phyloP scores from a whole-genome alignment of 2,329 filamentous ascomycete genomes.

The Exophiala dermatitidis region DNA sequence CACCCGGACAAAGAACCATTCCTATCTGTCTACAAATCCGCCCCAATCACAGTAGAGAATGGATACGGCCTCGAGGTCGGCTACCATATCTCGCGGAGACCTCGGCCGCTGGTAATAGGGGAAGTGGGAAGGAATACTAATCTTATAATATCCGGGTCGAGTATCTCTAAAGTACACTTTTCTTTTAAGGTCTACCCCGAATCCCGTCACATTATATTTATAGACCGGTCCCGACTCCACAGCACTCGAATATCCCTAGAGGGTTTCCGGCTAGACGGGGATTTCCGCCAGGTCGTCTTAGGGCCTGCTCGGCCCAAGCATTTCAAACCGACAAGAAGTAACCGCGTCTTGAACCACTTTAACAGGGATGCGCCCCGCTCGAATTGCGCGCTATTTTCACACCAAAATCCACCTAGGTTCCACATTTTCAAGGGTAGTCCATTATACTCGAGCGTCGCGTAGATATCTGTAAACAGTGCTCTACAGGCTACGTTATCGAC shows the following conservation, averaged over 20 bases:
- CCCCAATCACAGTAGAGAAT: neutral
- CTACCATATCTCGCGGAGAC: slow-evolving; percentile 7
- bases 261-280: slow-evolving; percentile 1
- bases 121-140: slow-evolving; percentile 9
- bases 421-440: no score
- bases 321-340: no score
- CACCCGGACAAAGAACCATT: slow-evolving; percentile 8
- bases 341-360: no score
- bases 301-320: no score
- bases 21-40: slow-evolving; percentile 6
- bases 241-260: slow-evolving; percentile 1
- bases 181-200: slow-evolving; percentile 10
- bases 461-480: no score
- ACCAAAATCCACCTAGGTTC: no score
- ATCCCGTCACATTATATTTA: slow-evolving; percentile 7
- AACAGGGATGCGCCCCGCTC: no score
- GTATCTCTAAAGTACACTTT: slow-evolving; percentile 5
- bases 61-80: slow-evolving; percentile 8
- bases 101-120: slow-evolving; percentile 10
- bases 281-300: slow-evolving; percentile 7
- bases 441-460: no score
- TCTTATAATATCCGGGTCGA: slow-evolving; percentile 6
- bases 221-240: slow-evolving; percentile 6
- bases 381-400: no score
- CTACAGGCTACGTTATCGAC: no score